Conservation (phyloP, 2,329 filamentous ascomycete species). For the Penicillium sclerotiorum region DNA sequence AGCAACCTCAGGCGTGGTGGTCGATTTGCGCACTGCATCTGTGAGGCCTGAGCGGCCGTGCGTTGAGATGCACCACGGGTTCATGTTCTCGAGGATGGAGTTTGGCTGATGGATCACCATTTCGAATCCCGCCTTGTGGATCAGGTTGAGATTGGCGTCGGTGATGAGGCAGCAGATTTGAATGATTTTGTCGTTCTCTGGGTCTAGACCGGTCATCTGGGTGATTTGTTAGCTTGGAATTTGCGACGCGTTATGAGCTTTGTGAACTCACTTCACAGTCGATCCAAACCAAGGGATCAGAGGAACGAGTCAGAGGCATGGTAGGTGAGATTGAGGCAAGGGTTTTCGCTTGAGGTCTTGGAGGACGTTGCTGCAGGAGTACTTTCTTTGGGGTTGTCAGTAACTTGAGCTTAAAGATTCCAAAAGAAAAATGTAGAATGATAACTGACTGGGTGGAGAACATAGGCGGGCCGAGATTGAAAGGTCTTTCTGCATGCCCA, state of each 20-base stretch:
- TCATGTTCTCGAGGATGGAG: conserved; percentile 75
- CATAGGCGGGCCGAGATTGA: conserved; percentile 22
- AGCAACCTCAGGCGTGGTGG: conserved; percentile 70
- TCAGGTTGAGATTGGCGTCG: conserved; percentile 77
- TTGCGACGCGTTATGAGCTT: neutral
- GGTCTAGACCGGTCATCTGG: conserved; percentile 89
- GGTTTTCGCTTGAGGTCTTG: too few relatives aligned
- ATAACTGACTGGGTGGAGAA: conserved; percentile 27
- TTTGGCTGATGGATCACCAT: conserved; percentile 73
- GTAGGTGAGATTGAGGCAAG: conserved; percentile 9
- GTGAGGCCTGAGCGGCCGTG: conserved; percentile 84
- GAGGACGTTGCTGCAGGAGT: too few relatives aligned
- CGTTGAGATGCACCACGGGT: conserved; percentile 82
- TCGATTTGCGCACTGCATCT: conserved; percentile 71
- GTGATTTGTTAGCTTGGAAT: conserved; percentile 2
- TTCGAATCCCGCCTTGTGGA: conserved; percentile 75
- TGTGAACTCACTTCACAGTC: conserved; percentile 65
- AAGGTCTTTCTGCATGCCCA: neutral
- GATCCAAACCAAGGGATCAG: conserved; percentile 79
- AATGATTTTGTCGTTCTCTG: conserved; percentile 78
- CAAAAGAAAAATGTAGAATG: conserved; percentile 6
- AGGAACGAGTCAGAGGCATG: conserved; percentile 54
- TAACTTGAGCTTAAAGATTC: too few relatives aligned
- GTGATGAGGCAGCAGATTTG: conserved; percentile 94
- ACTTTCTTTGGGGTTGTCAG: too few relatives aligned